phyloP scores from a whole-genome alignment of 1,139 yeast genomes.

The Debaryomycetaceae sp. region DNA sequence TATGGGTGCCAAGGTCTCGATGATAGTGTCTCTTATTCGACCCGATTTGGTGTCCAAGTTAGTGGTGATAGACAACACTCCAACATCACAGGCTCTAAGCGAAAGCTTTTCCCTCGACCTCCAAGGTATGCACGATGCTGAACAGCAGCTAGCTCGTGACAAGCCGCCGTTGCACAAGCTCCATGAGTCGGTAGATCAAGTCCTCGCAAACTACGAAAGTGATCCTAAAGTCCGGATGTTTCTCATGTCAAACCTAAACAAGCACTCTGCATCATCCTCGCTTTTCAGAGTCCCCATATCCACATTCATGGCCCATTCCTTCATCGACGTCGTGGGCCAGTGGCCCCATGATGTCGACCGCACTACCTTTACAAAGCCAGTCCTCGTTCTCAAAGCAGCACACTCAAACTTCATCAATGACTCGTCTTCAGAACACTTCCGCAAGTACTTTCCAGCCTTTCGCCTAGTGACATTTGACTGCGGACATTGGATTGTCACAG shows the following conservation, averaged over 20 bases:
- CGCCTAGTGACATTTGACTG: conserved; percentile 30
- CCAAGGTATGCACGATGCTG: conserved; percentile 33
- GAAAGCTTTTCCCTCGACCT: conserved; percentile 22
- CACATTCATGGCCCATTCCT: conserved; percentile 23
- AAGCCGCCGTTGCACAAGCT: neutral
- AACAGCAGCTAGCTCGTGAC: conserved; percentile 7
- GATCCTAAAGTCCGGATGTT: conserved; percentile 21
- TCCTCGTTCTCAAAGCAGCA: conserved; percentile 39
- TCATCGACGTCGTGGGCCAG: conserved; percentile 30
- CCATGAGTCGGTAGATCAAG: conserved; percentile 11
- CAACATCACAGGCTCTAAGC: conserved; percentile 27
- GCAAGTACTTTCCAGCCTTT: conserved; percentile 32
- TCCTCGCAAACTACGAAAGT: conserved; percentile 20
- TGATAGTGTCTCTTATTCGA: conserved; percentile 37
- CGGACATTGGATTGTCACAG: conserved; percentile 47
- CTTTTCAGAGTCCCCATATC: conserved; percentile 23
- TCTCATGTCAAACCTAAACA: conserved; percentile 26
- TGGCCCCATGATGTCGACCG: conserved; percentile 39
- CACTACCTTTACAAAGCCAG: conserved; percentile 29
- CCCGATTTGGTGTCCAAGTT: conserved; percentile 38
- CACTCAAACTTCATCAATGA: conserved; percentile 37
- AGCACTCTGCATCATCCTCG: conserved; percentile 18
- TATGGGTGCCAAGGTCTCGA: conserved; percentile 53
- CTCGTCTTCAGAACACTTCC: conserved; percentile 26
- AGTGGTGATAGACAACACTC: conserved; percentile 49